Conservation (phyloP, 805 yeast genomes). For the Nakazawaea holstii region DNA sequence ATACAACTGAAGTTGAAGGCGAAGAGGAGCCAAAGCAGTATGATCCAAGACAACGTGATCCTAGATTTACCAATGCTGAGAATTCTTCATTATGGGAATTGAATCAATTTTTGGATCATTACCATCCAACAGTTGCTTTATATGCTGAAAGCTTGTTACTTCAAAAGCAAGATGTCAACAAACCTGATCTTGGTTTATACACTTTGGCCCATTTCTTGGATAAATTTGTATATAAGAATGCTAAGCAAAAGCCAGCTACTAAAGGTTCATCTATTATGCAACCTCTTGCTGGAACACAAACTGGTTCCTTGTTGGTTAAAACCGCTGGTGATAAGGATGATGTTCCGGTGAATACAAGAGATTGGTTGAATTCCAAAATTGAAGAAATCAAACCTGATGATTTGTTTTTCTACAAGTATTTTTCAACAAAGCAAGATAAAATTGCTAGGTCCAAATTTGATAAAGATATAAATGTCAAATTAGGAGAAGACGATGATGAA, state of each 20-base stretch:
- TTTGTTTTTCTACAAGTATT: conserved; percentile 81
- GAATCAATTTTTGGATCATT: conserved; percentile 66
- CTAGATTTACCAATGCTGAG: conserved; percentile 83
- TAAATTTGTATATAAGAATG: conserved; percentile 90
- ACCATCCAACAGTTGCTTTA: conserved; percentile 85
- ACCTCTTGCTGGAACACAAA: conserved; percentile 84
- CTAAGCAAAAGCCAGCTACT: conserved; percentile 67
- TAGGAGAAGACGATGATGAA: conserved; percentile 33
- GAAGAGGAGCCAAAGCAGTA: conserved; percentile 35
- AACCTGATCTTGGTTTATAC: conserved; percentile 89
- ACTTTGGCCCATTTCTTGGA: conserved; percentile 89
- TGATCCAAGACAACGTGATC: conserved; percentile 89
- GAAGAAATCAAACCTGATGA: conserved; percentile 81
- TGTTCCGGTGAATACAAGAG: conserved; percentile 77
- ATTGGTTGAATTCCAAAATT: conserved; percentile 68
- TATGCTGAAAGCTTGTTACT: conserved; percentile 66
- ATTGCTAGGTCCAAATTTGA: conserved; percentile 30
- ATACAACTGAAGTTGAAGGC: conserved; percentile 32
- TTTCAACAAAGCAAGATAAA: conserved; percentile 53
- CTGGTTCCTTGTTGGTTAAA: conserved; percentile 62
- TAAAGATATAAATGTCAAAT: conserved; percentile 38
- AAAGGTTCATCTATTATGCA: conserved; percentile 96
- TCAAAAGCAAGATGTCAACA: conserved; percentile 41
- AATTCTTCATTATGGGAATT: conserved; percentile 85
- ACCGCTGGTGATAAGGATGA: conserved; percentile 29